Evolutionary conservation across 176 grass and related monocot species (phyloP).

Genomic region (Hordeum marinum): DNA sequence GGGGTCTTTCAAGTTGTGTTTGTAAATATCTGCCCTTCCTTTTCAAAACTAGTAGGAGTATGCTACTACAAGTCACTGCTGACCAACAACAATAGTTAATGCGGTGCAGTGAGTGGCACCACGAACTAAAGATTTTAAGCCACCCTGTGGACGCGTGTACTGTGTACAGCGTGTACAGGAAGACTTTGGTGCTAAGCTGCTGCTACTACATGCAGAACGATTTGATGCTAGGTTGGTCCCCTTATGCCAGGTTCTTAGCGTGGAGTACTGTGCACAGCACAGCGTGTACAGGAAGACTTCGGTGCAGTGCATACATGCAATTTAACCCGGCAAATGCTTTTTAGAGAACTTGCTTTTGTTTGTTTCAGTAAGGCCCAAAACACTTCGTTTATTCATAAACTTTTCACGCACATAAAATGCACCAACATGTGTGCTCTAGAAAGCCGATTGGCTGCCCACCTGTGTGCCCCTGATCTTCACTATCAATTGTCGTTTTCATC

Average conservation of each 20-base stretch:
- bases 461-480: not conserved
- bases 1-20: slow-evolving; percentile 16
- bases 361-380: not conserved
- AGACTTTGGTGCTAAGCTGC: not conserved
- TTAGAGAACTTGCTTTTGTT: no score
- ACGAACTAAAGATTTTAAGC: not conserved
- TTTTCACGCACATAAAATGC: not conserved
- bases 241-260: not conserved
- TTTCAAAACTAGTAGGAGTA: not conserved
- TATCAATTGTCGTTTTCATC: not conserved
- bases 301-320: not conserved
- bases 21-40: not conserved
- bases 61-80: not conserved
- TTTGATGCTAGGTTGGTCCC: slow-evolving; percentile 11
- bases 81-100: not conserved
- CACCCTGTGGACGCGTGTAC: not conserved
- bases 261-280: not conserved
- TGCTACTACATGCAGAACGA: not conserved
- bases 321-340: no score
- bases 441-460: not conserved
- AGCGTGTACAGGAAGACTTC: not conserved
- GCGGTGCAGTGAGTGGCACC: not conserved
- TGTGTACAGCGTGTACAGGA: not conserved
- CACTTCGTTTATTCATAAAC: not conserved
- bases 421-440: not conserved